A percentile compares a stretch with the other conserved stretches of the same genome.
Conservation (phyloP, 306 rosid genomes). For the Vigna hirtella region DNA sequence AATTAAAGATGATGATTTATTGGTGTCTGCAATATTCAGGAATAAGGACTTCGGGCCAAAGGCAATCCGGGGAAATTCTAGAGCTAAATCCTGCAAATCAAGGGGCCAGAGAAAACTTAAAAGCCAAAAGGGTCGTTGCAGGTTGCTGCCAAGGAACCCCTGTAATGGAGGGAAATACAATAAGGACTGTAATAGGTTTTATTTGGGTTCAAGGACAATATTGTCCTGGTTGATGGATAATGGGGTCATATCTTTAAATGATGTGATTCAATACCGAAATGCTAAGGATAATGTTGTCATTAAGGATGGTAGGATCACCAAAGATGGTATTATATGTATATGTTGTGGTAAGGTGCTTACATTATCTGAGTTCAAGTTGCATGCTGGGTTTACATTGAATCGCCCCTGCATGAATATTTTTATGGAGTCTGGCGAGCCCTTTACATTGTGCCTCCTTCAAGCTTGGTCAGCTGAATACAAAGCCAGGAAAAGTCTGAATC, state of each 20-base stretch:
- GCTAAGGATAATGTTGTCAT: constrained; percentile 67
- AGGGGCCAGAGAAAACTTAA: constrained; percentile 63
- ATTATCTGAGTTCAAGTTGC: constrained; percentile 82
- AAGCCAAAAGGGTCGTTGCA: constrained; percentile 71
- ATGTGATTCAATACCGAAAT: constrained; percentile 78
- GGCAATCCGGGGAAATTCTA: constrained; percentile 46
- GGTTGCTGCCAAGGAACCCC: constrained; percentile 78
- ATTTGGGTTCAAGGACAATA: constrained; percentile 72
- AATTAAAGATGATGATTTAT: constrained; percentile 88
- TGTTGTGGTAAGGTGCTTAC: constrained; percentile 76
- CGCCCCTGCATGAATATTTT: constrained; percentile 94
- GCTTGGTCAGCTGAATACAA: constrained; percentile 99
- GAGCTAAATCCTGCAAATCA: constrained; percentile 62
- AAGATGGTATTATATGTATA: constrained; percentile 83
- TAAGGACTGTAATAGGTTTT: constrained; percentile 71
- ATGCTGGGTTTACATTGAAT: constrained; percentile 78
- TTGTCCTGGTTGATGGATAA: constrained; percentile 89
- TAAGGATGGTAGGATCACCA: constrained; percentile 79
- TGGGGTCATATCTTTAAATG: constrained; percentile 70
- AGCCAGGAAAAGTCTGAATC: constrained; percentile 68
- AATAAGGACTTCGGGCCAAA: constrained; percentile 63
- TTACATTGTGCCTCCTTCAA: constrained; percentile 93
- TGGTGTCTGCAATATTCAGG: constrained; percentile 86
- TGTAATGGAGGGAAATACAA: constrained; percentile 72
- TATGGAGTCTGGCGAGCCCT: constrained; percentile 88